Conservation (phyloP, 2,329 filamentous ascomycete genomes). For the Cladosporium sp. region DNA sequence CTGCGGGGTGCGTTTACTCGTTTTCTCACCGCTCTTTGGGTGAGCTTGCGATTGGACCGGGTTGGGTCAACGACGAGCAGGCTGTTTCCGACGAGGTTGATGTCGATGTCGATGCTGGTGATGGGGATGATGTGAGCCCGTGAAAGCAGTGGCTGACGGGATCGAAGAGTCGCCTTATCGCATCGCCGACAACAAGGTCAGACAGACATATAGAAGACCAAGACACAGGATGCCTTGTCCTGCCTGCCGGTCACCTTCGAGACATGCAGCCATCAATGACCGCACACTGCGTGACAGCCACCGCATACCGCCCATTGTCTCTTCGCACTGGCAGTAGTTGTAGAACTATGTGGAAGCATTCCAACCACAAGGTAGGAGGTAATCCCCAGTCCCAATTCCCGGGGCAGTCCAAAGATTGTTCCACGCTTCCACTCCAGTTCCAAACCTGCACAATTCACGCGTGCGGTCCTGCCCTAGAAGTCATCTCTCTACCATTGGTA, state of each 20-base stretch:
- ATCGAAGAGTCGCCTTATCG: slow-evolving; percentile 7
- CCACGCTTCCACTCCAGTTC: background rate
- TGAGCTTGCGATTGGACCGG: slow-evolving; percentile 9
- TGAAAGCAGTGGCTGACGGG: background rate
- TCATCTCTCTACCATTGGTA: slow-evolving; percentile 12
- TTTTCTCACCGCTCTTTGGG: slow-evolving; percentile 21
- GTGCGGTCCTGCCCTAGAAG: background rate
- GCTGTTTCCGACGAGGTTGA: slow-evolving; percentile 9
- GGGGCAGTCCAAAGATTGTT: background rate
- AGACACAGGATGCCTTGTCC: slow-evolving; percentile 12
- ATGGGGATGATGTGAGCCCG: slow-evolving; percentile 1
- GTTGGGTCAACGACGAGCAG: background rate
- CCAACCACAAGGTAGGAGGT: background rate
- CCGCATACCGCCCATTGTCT: slow-evolving; percentile 20
- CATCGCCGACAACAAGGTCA: slow-evolving; percentile 20
- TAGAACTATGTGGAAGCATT: background rate
- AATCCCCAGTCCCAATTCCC: background rate
- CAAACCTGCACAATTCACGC: slow-evolving; percentile 12
- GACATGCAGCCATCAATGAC: slow-evolving; percentile 19
- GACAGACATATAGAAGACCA: slow-evolving; percentile 16
- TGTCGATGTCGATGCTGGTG: background rate
- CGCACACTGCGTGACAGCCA: slow-evolving; percentile 13
- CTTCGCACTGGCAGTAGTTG: slow-evolving; percentile 13
- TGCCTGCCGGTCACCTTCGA: slow-evolving; percentile 13
- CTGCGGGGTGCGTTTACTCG: slow-evolving; percentile 19